Evolutionary conservation across 139 green algal species (phyloP), one percentile per base, ranked within the genome.

Genomic region (Tetratostichococcus sp.): DNA sequence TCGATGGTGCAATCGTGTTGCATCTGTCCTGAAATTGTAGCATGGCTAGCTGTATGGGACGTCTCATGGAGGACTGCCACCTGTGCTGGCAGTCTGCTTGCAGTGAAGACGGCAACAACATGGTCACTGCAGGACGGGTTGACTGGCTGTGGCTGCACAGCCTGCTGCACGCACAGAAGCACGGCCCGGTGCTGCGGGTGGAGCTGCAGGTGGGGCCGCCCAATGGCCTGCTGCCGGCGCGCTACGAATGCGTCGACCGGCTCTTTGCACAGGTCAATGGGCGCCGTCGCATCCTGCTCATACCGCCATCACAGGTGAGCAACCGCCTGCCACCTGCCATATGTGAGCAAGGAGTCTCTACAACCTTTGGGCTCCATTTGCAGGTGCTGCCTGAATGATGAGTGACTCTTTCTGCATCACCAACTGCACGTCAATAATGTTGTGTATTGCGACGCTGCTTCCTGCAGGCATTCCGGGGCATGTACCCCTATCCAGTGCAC

Each of bases 401-500:
- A n/a, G n/a, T n/a, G n/a, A n/a, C n/a, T n/a, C n/a, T n/a, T n/a
- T n/a, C n/a, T n/a, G n/a, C n/a, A n/a, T n/a, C n/a, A n/a, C n/a
- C n/a, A n/a, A n/a, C n/a, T n/a, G n/a, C n/a, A n/a, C n/a, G n/a
- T n/a, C n/a, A n/a, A n/a, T n/a, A n/a, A n/a, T n/a, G n/a, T n/a
- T 50, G 39, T 50, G 39, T 6, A 6, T 50, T 50, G n/a, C 39
- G 39, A 50, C 39, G 39, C 39, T 50, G n/a, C n/a, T n/a, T n/a
- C n/a, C 62, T 73, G 5, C 50, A 85, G 58, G 82, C 82, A 0
- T 90, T 90, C 42, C 31, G 73, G 0, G 86, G 86, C 31, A 69
- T 93, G 73, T 93, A 91, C 74, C 90, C 91, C 16, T 95, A 86
- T 78, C 91, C 91, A n/a, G 50, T 86, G 21, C 72, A 85, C 28